phyloP scores from a whole-genome alignment of 371 early-diverging fungal species.

The Apophysomyces variabilis region DNA sequence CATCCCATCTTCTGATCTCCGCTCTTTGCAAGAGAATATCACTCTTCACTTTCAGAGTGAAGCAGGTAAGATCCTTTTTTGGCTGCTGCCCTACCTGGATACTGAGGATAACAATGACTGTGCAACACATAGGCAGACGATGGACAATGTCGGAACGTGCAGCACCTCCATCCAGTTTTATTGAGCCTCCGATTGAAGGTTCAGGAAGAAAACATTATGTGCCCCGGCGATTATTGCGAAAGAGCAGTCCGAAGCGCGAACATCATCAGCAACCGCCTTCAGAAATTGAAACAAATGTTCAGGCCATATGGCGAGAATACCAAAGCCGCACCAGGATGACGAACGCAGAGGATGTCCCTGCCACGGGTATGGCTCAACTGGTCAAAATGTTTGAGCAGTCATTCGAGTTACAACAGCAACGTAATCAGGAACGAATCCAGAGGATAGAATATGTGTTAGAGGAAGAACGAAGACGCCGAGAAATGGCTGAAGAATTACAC shows the following conservation, averaged over 20 bases:
- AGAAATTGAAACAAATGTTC: conserved; percentile 7
- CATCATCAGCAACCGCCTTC: not conserved
- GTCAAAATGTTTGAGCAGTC: conserved; percentile 32
- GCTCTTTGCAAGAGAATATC: not conserved
- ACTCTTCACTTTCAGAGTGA: conserved; percentile 42
- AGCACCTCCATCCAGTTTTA: conserved; percentile 20
- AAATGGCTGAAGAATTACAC: conserved; percentile 14
- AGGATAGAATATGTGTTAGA: conserved; percentile 29
- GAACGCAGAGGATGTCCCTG: conserved; percentile 22
- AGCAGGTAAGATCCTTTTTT: conserved; percentile 26
- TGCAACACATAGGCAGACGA: conserved; percentile 25
- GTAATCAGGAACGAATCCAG: conserved; percentile 27
- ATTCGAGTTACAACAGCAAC: conserved; percentile 29
- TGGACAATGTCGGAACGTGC: conserved; percentile 28
- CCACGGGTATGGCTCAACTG: conserved; percentile 34
- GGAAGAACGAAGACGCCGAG: conserved; percentile 29
- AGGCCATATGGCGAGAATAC: conserved; percentile 10
- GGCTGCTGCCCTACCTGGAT: no score
- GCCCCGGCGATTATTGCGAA: conserved; percentile 25
- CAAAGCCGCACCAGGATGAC: conserved; percentile 17
- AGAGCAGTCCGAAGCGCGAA: not conserved
- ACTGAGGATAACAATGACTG: no score
- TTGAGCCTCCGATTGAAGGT: conserved; percentile 32
- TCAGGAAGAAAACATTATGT: conserved; percentile 37
- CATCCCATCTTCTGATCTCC: not conserved